Conservation (phyloP, 2,329 filamentous ascomycete species). For the Dothideomycetes sp. region DNA sequence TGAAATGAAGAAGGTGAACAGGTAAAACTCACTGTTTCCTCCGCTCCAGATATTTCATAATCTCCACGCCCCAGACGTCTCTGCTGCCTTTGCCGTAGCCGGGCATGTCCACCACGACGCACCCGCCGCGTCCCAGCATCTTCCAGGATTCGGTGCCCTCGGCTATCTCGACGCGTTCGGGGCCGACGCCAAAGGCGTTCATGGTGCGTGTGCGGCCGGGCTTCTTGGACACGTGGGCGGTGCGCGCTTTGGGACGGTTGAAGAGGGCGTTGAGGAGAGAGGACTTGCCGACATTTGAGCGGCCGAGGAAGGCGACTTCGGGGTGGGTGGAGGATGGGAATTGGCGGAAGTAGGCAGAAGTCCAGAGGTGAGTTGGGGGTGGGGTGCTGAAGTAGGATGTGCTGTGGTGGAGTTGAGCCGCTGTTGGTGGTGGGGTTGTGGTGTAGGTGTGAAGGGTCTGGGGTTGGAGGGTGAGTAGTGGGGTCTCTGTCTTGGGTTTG, state of each 20-base stretch:
- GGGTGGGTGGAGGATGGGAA: constrained; percentile 44
- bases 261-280: constrained; percentile 56
- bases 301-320: constrained; percentile 56
- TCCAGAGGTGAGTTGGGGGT: constrained; percentile 47
- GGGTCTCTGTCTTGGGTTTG: neutral
- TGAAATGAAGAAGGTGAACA: too few relatives aligned
- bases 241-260: constrained; percentile 22
- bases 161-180: constrained; percentile 12
- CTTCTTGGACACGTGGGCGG: constrained; percentile 47
- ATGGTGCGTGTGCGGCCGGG: constrained; percentile 53
- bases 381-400: constrained; percentile 34
- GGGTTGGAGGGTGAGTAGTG: constrained; percentile 2
- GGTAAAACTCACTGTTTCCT: constrained; percentile 51
- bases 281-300: constrained; percentile 61
- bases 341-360: constrained; percentile 47
- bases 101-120: constrained; percentile 60
- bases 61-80: constrained; percentile 53
- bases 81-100: constrained; percentile 56
- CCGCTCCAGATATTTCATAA: constrained; percentile 54
- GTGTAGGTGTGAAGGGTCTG: constrained; percentile 22
- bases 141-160: constrained; percentile 26
- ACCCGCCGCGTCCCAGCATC: constrained; percentile 25
- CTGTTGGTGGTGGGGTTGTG: constrained; percentile 18
- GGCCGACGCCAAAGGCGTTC: constrained; percentile 54
- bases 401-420: constrained; percentile 29